phyloP scores from a whole-genome alignment of 176 grass and related monocot species.

The Oryza glumipatula region DNA sequence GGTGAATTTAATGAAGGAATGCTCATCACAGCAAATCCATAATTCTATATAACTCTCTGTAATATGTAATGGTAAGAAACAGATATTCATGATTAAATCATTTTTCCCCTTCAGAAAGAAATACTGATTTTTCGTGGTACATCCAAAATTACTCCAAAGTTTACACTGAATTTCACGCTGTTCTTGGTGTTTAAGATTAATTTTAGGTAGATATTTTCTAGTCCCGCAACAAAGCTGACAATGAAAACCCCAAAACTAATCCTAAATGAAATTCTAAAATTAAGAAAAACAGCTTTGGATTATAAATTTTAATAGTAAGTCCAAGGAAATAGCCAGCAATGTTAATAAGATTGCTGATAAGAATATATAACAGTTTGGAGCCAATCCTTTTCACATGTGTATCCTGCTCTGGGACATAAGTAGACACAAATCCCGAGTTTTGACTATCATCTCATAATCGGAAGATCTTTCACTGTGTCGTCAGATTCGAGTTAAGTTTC shows the following conservation, averaged over 20 bases:
- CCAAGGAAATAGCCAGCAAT: too few relatives aligned
- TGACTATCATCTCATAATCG: not conserved
- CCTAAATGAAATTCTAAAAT: too few relatives aligned
- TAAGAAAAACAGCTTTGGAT: too few relatives aligned
- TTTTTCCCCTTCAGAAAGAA: too few relatives aligned
- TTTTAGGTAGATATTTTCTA: too few relatives aligned
- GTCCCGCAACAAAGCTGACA: too few relatives aligned
- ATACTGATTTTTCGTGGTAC: not conserved
- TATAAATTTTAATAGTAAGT: too few relatives aligned
- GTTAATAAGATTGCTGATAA: not conserved
- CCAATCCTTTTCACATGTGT: not conserved
- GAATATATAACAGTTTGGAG: not conserved
- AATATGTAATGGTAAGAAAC: not conserved
- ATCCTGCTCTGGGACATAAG: not conserved
- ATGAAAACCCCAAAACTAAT: too few relatives aligned
- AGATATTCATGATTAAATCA: too few relatives aligned
- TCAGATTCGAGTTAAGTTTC: constrained; percentile 18
- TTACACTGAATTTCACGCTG: not conserved
- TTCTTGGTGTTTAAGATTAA: too few relatives aligned
- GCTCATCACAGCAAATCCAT: not conserved
- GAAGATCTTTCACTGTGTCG: not conserved
- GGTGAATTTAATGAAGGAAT: not conserved
- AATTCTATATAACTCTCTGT: not conserved
- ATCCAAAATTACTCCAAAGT: not conserved
- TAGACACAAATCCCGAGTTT: not conserved